Evolutionary conservation across 805 yeast species (phyloP).

Genomic region (Starmerella kuoi): DNA sequence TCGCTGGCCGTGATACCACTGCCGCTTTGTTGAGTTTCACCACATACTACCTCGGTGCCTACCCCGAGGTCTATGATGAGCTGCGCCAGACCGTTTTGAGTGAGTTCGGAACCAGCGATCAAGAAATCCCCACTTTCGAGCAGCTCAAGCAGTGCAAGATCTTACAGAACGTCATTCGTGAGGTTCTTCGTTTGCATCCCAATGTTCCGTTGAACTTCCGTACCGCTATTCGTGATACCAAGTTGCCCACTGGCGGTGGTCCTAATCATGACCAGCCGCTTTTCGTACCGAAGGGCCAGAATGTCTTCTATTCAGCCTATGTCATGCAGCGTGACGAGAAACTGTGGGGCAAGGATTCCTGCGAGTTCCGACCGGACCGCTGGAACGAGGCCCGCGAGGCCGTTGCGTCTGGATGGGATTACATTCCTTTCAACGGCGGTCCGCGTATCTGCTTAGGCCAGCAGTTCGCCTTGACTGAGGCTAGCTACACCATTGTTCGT

Average conservation of each 20-base stretch:
- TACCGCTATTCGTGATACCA: constrained; percentile 36
- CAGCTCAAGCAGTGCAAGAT: constrained; percentile 39
- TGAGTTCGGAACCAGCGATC: constrained; percentile 29
- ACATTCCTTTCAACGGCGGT: constrained; percentile 44
- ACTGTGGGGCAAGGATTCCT: constrained; percentile 37
- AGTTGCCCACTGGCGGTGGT: constrained; percentile 43
- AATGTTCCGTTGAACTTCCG: constrained; percentile 41
- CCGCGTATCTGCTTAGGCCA: constrained; percentile 46
- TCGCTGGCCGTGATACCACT: constrained; percentile 48
- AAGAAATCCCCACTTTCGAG: constrained; percentile 32
- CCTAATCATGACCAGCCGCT: constrained; percentile 32
- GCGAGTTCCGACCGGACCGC: constrained; percentile 38
- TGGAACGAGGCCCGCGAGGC: constrained; percentile 31
- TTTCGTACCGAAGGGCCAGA: constrained; percentile 35
- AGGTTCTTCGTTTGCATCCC: constrained; percentile 40
- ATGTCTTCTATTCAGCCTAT: constrained; percentile 32
- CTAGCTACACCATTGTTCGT: constrained; percentile 35
- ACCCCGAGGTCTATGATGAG: constrained; percentile 26
- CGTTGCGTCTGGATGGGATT: constrained; percentile 36
- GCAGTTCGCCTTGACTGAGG: constrained; percentile 45
- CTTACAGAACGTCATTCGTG: constrained; percentile 38
- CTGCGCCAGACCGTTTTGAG: constrained; percentile 32
- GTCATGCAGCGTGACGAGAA: constrained; percentile 34
- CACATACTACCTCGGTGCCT: constrained; percentile 36
- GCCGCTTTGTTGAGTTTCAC: constrained; percentile 40